phyloP scores from a whole-genome alignment of 371 early-diverging fungal species.

The Mucor ambiguus region DNA sequence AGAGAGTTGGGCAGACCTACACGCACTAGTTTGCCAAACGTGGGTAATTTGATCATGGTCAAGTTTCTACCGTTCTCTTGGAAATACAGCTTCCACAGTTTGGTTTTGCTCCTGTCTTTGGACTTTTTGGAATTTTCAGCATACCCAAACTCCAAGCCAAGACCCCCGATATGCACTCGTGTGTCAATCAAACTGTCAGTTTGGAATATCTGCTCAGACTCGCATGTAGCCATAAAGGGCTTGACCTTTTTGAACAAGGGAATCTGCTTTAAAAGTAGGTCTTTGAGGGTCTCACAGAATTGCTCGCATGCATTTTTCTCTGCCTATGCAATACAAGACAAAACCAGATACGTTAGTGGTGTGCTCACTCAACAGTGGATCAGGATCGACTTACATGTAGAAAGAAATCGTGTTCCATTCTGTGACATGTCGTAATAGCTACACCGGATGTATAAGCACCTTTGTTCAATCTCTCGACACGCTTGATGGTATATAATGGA shows the following conservation, averaged over 20 bases:
- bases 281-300: slow-evolving; percentile 56
- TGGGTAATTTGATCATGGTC: slow-evolving; percentile 78
- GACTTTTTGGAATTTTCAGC: slow-evolving; percentile 78
- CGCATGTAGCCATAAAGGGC: slow-evolving; percentile 75
- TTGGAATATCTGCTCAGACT: slow-evolving; percentile 73
- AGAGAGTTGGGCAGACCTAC: slow-evolving; percentile 91
- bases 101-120: slow-evolving; percentile 78
- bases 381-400: slow-evolving; percentile 49
- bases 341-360: too few relatives aligned
- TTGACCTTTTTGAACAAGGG: slow-evolving; percentile 75
- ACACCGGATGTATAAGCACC: slow-evolving; percentile 43
- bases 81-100: slow-evolving; percentile 81
- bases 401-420: slow-evolving; percentile 60
- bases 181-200: slow-evolving; percentile 36
- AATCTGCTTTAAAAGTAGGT: slow-evolving; percentile 57
- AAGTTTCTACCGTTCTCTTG: slow-evolving; percentile 90
- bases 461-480: slow-evolving; percentile 81
- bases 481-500: slow-evolving; percentile 87
- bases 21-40: slow-evolving; percentile 88
- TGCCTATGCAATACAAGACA: slow-evolving; percentile 32
- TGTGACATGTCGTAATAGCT: slow-evolving; percentile 62
- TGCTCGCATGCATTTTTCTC: slow-evolving; percentile 56
- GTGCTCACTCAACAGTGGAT: too few relatives aligned
- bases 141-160: slow-evolving; percentile 88
- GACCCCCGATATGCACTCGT: slow-evolving; percentile 59